Evolutionary conservation across 805 yeast genomes (phyloP).

Genomic region (Myxozyma neotropica): DNA sequence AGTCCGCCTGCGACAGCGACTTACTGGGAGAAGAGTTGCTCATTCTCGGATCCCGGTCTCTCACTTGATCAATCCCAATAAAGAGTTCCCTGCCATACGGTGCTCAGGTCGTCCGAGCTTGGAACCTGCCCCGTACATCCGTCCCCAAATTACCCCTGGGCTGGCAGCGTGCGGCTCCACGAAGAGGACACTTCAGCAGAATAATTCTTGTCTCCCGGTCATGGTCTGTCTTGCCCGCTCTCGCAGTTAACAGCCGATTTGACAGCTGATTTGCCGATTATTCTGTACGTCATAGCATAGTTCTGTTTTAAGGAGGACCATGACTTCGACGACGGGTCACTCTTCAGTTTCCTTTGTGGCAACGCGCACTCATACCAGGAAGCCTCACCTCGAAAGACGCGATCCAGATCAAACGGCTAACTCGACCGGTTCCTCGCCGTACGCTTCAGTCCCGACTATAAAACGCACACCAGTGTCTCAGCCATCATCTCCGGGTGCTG

Average conservation of each 20-base stretch:
- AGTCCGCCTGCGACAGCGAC: constrained; percentile 21
- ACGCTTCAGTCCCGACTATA: not conserved
- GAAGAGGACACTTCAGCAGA: constrained; percentile 7
- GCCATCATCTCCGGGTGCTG: constrained; percentile 2
- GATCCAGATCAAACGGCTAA: not conserved
- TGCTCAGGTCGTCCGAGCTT: not conserved
- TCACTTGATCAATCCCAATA: not conserved
- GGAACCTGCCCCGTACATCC: not conserved
- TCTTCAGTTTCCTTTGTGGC: not conserved
- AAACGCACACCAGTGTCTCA: not conserved
- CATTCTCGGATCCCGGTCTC: not conserved
- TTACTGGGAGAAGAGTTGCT: not conserved
- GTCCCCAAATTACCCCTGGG: constrained; percentile 3
- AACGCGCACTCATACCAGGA: not conserved
- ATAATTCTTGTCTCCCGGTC: not conserved
- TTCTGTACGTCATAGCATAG: too few relatives aligned
- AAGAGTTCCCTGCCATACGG: not conserved
- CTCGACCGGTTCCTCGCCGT: not conserved
- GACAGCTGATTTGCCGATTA: too few relatives aligned
- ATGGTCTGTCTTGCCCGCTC: too few relatives aligned
- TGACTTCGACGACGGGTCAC: not conserved
- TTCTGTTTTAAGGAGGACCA: too few relatives aligned
- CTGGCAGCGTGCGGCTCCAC: constrained; percentile 8
- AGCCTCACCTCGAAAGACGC: not conserved
- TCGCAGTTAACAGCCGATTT: too few relatives aligned